Evolutionary conservation across 2,329 filamentous ascomycete genomes (phyloP), one percentile per base, ranked within the genome.

Genomic region (Emmonsiellopsis sp.): DNA sequence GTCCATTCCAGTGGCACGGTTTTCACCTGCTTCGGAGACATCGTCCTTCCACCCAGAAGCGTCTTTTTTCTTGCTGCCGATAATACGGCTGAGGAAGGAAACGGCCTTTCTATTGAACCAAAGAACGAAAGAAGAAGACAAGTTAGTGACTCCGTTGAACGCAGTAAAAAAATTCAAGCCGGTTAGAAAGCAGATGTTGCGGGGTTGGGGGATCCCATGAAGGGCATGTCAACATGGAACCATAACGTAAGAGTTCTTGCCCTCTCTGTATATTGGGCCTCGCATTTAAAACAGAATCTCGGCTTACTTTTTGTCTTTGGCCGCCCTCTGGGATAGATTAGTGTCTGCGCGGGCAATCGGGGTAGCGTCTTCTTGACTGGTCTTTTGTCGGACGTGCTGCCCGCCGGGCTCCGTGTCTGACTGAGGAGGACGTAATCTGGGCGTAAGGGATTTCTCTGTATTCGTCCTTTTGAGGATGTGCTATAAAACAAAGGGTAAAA

Each of bases 31-130:
- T 62, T 91, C 88, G 1, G 86, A 89, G 62, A 81, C 84, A 70
- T 85, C 82, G 62, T 76, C 73, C 53, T 72, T 68, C 42, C 66
- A 59, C 37, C 80, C 77, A 32, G 78, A 74, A 13, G 39, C 31
- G 10, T 82, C 81, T 65, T 87, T 89, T 70, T 86, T 94, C 74
- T 89, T 90, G 56, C 78, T 79, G 57, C 80, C 79, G 62, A 88
- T 87, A 68, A 97, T 78, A 52, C 90, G 87, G 68, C 89, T 94
- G 32, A 98, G 80, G 66, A 98, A 95, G 11, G 90, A 95, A 14
- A 86, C 82, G 32, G 87, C 86, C 74, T 95, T 96, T 70, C 87
- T 95, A 63, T 63, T n/a, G 13, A 21, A 17, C 14, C 31, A 49
- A 53, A 56, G 8, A 31, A 36, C 37, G 43, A 5, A 27, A 34